Evolutionary conservation across 2,329 filamentous ascomycete genomes (phyloP), one percentile per base, ranked within the genome.

Genomic region (Apiospora pterosperma): DNA sequence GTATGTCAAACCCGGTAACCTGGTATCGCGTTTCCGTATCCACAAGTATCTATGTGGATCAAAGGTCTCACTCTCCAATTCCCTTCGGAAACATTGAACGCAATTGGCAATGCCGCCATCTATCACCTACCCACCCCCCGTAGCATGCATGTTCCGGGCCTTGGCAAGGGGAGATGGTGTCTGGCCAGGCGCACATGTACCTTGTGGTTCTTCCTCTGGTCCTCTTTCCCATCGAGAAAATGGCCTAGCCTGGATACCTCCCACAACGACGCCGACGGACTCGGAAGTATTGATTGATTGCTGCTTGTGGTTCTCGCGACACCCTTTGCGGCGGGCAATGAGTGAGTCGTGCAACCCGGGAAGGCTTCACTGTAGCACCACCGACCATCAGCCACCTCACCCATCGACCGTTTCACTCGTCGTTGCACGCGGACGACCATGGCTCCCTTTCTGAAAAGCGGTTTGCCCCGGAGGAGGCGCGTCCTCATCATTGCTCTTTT

Each of bases 61-160:
- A 34, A 3, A 34, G 28, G 48, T 34, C 48, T 31, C 48, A 42
- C 41, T 42, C 41, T 11, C n/a, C 39, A 52, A 52, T 52, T 11
- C 44, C 44, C 41, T 21, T 52, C 8, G 44, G 31, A 52, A 55
- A 34, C 21, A n/a, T n/a, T n/a, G n/a, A n/a, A n/a, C n/a, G n/a
- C n/a, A n/a, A n/a, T n/a, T n/a, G n/a, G 48, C 48, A 55, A 55
- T 55, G 44, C 48, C n/a, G n/a, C 42, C 42, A 48, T 48, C 48
- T n/a, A n/a, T n/a, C n/a, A n/a, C n/a, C n/a, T n/a, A n/a, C n/a
- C n/a, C 48, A 55, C 28, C 16, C 48, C 48, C 44, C 25, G 44
- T 12, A 52, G 23, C 14, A 52, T 19, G 23, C 14, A 52, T 19
- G 14, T 14, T 25, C 44, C 14, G 25, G 7, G 8, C 14, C 44